Base-by-base conservation (phyloP, 2,329 filamentous ascomycete genomes). In the Arthrobotrys sphaeroides region DNA sequence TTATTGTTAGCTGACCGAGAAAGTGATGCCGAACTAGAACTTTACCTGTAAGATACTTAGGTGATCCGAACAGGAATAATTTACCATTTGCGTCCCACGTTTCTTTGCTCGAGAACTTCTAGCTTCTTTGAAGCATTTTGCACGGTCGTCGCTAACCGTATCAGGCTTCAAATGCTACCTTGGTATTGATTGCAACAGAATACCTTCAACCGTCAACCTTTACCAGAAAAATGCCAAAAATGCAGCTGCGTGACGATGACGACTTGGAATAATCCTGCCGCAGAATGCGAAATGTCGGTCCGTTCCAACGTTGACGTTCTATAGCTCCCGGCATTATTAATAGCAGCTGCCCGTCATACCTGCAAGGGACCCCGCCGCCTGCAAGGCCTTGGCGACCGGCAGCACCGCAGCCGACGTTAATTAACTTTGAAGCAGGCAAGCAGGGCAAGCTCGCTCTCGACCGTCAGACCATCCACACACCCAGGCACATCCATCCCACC, bases 381-480 rank as follows among this genome's bases (percentile, higher is more conserved):
- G 64, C 64, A 60, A 33, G 51, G 64, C 51, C 64, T 68, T 68
- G 64, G 64, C 64, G 64, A 42, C 13, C 64, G 53, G 64, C 9
- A 7, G n/a, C 51, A 60, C 36, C 55, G 51, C 64, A 24, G 51
- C 51, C 64, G 53, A 49, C 40, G 22, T 59, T 16, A 47, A 16
- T 59, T 16, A 47, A 47, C 18, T 7, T 42, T 42, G 33, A 59
- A 40, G 33, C 53, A 24, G 33, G 33, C 53, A 59, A 26, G 33
- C 53, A 33, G n/a, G 33, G 33, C 53, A 59, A 26, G 33, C 53
- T 40, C 24, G 5, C 10, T 16, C 51, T 60, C 26, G 18, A 31
- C 20, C 45, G 40, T 65, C 60, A 65, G 45, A 40, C 26, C n/a
- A 40, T 33, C 49, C 24, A n/a, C n/a, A n/a, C n/a, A n/a, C n/a